phyloP scores from a whole-genome alignment of 768 basidiomycete genomes.

The Cyclocybe aegerita region DNA sequence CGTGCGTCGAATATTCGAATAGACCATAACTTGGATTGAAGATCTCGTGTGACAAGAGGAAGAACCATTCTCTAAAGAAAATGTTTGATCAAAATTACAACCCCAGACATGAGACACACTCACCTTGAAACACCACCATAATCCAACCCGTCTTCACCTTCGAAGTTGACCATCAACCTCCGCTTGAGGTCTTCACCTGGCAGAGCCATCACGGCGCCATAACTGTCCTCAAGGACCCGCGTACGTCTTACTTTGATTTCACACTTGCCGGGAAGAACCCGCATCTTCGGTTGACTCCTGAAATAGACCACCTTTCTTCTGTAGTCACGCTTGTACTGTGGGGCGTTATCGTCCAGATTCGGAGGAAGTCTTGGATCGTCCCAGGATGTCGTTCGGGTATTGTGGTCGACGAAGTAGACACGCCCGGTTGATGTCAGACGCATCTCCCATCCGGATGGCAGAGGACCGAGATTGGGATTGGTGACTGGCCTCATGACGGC shows the following conservation, averaged over 20 bases:
- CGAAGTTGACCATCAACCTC: constrained; percentile 72
- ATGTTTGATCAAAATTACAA: background rate
- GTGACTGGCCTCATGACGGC: constrained; percentile 47
- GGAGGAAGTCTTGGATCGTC: constrained; percentile 89
- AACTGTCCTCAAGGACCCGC: constrained; percentile 86
- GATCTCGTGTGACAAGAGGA: constrained; percentile 79
- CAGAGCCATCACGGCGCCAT: constrained; percentile 79
- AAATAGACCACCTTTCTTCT: constrained; percentile 91
- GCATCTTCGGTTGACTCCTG: constrained; percentile 85
- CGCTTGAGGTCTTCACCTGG: constrained; percentile 71
- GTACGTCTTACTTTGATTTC: constrained; percentile 81
- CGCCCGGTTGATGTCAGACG: constrained; percentile 79
- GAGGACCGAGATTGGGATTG: constrained; percentile 68
- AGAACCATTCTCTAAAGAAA: constrained; percentile 74
- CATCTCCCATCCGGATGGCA: constrained; percentile 97
- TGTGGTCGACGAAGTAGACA: constrained; percentile 94
- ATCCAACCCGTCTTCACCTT: constrained; percentile 79
- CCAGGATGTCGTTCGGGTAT: constrained; percentile 87
- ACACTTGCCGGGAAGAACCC: constrained; percentile 75
- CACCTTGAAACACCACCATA: constrained; percentile 78
- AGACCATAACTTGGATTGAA: constrained; percentile 83
- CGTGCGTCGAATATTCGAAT: constrained; percentile 78
- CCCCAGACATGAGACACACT: constrained; percentile 9
- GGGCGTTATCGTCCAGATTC: constrained; percentile 81
- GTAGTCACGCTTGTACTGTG: constrained; percentile 96